Conservation (phyloP, 208 protist species). For the Leptomonas seymouri region DNA sequence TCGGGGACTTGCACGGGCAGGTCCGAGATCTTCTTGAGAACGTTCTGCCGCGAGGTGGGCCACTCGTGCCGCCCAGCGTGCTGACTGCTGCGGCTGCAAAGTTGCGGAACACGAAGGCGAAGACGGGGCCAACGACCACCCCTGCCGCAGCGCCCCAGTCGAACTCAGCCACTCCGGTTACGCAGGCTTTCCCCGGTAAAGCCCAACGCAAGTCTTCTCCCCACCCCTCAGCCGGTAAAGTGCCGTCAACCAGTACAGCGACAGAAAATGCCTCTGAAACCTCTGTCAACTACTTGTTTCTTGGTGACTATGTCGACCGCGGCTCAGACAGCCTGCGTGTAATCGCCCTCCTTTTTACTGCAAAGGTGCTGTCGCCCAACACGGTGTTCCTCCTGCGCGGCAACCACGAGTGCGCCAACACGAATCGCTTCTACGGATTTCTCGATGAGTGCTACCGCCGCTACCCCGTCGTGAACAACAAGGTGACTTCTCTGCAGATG, state of each 20-base stretch:
- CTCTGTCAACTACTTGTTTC: conserved; percentile 96
- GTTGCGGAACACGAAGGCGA: conserved; percentile 7
- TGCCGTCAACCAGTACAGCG: neutral
- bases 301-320: conserved; percentile 99
- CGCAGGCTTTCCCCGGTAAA: neutral
- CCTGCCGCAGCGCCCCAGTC: neutral
- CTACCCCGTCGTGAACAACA: conserved; percentile 70
- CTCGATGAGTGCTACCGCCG: conserved; percentile 98
- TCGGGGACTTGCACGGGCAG: conserved; percentile 91
- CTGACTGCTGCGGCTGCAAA: conserved; percentile 13
- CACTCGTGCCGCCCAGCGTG: conserved; percentile 38
- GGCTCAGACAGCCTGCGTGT: conserved; percentile 97
- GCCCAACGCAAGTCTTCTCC: conserved; percentile 8
- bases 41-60: conserved; percentile 70
- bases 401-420: conserved; percentile 99
- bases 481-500: conserved; percentile 37
- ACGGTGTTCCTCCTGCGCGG: conserved; percentile 99
- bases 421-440: conserved; percentile 99
- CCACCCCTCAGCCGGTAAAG: neutral
- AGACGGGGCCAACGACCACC: neutral
- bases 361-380: conserved; percentile 97
- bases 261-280: conserved; percentile 37
- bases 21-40: conserved; percentile 68
- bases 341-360: conserved; percentile 92
- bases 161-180: neutral